Evolutionary conservation across 1,139 yeast genomes (phyloP), one percentile per base, ranked within the genome.

Genomic region (Blastobotrys persicus): DNA sequence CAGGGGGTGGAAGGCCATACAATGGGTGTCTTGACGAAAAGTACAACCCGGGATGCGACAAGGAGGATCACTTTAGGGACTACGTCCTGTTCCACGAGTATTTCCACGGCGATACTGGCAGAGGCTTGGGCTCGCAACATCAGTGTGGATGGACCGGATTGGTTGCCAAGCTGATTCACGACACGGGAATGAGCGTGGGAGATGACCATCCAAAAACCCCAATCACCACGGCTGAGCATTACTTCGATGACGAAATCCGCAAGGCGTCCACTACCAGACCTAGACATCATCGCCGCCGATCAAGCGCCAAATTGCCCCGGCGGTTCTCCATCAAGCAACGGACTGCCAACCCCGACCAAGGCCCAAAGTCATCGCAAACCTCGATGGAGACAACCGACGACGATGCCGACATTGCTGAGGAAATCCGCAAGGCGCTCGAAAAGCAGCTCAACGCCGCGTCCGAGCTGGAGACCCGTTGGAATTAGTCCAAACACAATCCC

Each of bases 71-170:
- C 63, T 91, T 88, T 73, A 79, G 79, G 61, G 96, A 89, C 56
- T 79, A 81, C 60, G 78, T 88, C 41, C 83, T 87, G 55, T 91
- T 88, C 67, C 88, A 79, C 65, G 98, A 91, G 70, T 91, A 86
- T 65, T 91, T 91, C 66, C 95, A 91, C 63, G 97, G 96, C 59
- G 98, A 91, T 63, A 85, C 95, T 2, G 98, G 98, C 44, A 79
- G 96, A 60, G 98, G 98, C 4, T 73, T 91, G 53, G 98, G 98
- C 35, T 92, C 97, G 1, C 84, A 92, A 44, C 97, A 92, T 72
- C 98, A 91, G 71, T 85, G 91, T 73, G 98, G 98, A 13, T 91
- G 98, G 98, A 91, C 98, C 1, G 91, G 96, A 0, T 77, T 91
- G 44, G 94, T 89, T 49, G 96, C 96, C 44, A 87, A 92, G 68